Evolutionary conservation across 768 basidiomycete genomes (phyloP), one percentile per base, ranked within the genome.

Genomic region (Kwoniella shandongensis): DNA sequence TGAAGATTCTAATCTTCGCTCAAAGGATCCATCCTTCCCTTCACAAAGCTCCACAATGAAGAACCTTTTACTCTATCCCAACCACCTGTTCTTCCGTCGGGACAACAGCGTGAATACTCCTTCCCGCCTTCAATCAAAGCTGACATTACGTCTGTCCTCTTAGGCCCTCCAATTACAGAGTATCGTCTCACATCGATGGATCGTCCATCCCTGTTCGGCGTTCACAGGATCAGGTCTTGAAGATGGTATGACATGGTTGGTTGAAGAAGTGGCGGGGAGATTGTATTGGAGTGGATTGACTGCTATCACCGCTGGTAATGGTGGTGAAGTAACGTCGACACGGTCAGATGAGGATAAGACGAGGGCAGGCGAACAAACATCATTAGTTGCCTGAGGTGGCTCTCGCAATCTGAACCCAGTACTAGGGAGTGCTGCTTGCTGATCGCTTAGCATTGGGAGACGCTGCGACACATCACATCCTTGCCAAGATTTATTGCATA

Each of bases 151-250:
- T 32, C 13, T 32, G 32, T 13, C 32, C 32, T 32, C 32, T 32
- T n/a, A 94, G 92, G 83, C 84, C n/a, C 83, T 97, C 38, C 84
- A 88, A 74, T 83, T 98, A 10, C 80, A 75, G 20, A 82, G 84
- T 8, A 92, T 98, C 72, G 88, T 83, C 63, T 87, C 90, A 10
- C 94, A 97, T 71, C 82, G 86, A 59, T 96, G 91, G 90, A 84
- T 81, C 66, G 91, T 97, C 62, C 84, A 86, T 78, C 80, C 91
- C 4, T 98, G 93, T 80, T 94, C 91, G 61, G 94, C 94, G 11
- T 83, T 91, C 38, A 93, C 89, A 0, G 94, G 93, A 13, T 79
- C 84, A 54, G 90, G 93, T 73, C 80, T 97, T 15, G 81, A 89
- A 10, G 80, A 84, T 60, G 94, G 93, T 36, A 81, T 98, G 26